phyloP scores from a whole-genome alignment of 257 asterid genomes.

The Capsicum baccatum region DNA sequence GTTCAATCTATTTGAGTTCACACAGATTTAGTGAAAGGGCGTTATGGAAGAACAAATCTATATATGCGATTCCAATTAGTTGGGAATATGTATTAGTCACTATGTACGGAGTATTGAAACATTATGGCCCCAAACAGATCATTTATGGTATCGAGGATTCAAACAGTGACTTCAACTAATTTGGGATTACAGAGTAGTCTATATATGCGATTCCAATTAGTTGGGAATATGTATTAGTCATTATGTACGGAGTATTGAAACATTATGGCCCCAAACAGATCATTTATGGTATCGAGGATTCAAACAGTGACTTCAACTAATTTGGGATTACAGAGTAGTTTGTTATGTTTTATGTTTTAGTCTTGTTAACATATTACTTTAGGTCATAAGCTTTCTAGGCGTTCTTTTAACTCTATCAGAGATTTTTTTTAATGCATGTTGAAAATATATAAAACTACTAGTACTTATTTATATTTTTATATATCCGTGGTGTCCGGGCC shows the following conservation, averaged over 20 bases:
- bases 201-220: no score
- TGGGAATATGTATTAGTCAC: background rate
- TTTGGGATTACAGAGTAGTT: background rate
- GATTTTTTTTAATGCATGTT: background rate
- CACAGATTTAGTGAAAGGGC: background rate
- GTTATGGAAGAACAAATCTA: background rate
- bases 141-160: background rate
- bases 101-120: background rate
- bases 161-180: background rate
- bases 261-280: slow-evolving; percentile 2
- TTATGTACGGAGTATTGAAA: no score
- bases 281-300: background rate
- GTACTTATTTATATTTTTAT: background rate
- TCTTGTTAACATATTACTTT: background rate
- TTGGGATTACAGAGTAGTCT: background rate
- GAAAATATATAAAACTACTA: background rate
- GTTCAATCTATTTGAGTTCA: background rate
- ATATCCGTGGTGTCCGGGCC: no score
- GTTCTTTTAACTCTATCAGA: background rate
- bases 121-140: slow-evolving; percentile 11
- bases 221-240: no score
- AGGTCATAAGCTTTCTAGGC: background rate
- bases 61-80: background rate
- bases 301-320: background rate
- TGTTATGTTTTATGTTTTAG: background rate